A percentile compares a stretch with the other conserved stretches of the same genome.
phyloP scores from a whole-genome alignment of 2,329 filamentous ascomycete genomes.

The Penicillium sp. region DNA sequence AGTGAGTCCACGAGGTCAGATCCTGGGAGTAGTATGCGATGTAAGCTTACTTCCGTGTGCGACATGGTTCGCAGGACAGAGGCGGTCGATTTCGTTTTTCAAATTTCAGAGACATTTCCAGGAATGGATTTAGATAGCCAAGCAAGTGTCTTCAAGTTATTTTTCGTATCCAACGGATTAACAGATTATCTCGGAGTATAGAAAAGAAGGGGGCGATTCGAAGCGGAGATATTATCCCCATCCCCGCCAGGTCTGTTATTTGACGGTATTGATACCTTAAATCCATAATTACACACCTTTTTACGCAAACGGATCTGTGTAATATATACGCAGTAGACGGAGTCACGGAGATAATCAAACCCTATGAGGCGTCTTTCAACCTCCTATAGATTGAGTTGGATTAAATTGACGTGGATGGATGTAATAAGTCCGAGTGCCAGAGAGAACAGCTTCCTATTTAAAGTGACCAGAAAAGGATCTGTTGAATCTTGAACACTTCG shows the following conservation, averaged over 20 bases:
- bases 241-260: not conserved
- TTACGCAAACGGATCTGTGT: not conserved
- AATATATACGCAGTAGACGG: not conserved
- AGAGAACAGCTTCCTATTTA: not conserved
- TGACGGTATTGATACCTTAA: not conserved
- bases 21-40: not conserved
- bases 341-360: not conserved
- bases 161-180: not conserved
- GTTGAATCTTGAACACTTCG: not conserved
- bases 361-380: not conserved
- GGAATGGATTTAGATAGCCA: not conserved
- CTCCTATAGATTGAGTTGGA: not conserved
- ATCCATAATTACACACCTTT: not conserved
- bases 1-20: not conserved
- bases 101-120: not conserved
- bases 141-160: not conserved
- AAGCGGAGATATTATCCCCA: conserved; percentile 10
- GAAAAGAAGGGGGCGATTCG: not conserved
- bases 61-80: conserved; percentile 13
- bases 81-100: conserved; percentile 13
- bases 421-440: not conserved
- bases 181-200: not conserved
- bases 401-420: not conserved
- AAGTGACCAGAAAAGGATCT: not conserved
- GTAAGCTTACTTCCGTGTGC: conserved; percentile 10